phyloP scores from a whole-genome alignment of 345 rosid species.

The Salix koriyanagi region DNA sequence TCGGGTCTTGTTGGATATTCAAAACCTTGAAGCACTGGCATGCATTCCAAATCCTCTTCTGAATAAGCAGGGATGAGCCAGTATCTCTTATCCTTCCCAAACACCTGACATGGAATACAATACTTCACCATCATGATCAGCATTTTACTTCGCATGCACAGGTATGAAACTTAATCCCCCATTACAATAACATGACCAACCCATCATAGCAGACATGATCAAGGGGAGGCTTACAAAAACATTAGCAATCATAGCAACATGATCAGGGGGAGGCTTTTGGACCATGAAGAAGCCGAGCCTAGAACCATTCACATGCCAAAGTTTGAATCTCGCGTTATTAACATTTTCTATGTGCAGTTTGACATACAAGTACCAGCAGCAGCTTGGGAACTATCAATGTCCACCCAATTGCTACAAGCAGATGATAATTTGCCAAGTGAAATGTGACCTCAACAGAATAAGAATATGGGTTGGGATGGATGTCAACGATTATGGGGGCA shows the following conservation, averaged over 20 bases:
- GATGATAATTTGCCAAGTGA: not conserved
- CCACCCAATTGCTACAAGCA: not conserved
- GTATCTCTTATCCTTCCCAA: slow-evolving; percentile 54
- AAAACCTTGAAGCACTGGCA: slow-evolving; percentile 49
- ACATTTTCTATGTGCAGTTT: not conserved
- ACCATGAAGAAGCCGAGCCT: not conserved
- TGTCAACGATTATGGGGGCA: not conserved
- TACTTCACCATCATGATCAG: not conserved
- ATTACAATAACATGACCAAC: not conserved
- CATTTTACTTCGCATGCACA: not conserved
- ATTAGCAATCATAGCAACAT: not conserved
- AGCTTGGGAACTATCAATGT: not conserved
- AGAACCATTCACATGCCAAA: not conserved
- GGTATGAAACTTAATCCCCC: not conserved
- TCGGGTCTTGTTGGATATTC: slow-evolving; percentile 55
- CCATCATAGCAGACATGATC: not conserved
- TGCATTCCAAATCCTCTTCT: slow-evolving; percentile 44
- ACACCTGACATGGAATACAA: slow-evolving; percentile 39
- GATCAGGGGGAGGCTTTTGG: no score
- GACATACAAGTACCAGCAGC: not conserved
- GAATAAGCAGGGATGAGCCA: slow-evolving; percentile 74
- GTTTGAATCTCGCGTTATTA: not conserved
- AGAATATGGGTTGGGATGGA: not conserved
- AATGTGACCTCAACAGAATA: not conserved
- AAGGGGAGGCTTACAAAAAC: no score